These are phyloP conservation scores for Fistulina hepatica DNA, from an alignment of 1,284 basidiomycete genomes.

Conservation along the genomic window DNA sequence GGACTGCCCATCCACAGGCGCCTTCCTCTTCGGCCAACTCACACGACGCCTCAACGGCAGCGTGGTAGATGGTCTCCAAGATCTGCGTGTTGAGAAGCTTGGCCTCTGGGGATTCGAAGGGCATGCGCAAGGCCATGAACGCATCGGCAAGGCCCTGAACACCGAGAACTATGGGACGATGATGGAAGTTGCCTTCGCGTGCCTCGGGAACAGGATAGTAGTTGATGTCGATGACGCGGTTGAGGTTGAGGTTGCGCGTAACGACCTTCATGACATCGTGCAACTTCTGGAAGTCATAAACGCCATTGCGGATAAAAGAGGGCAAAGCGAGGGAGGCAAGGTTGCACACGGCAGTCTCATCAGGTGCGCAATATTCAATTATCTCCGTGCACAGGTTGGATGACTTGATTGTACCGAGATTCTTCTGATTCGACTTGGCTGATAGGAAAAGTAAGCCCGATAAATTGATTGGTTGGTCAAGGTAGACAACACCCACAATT, in stretches of 20 bases:
- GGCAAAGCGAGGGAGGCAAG: constrained; percentile 96
- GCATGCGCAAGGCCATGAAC: constrained; percentile 95
- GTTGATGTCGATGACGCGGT: constrained; percentile 90
- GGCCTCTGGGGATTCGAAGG: constrained; percentile 88
- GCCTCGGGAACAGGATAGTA: constrained; percentile 92
- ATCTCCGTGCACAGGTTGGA: constrained; percentile 99
- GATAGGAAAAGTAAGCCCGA: constrained; percentile 10
- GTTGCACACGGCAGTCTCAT: constrained; percentile 99
- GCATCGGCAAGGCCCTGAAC: constrained; percentile 98
- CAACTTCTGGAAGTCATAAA: constrained; percentile 90
- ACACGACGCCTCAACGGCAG: constrained; percentile 82
- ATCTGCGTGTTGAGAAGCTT: constrained; percentile 90
- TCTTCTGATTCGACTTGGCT: constrained; percentile 98
- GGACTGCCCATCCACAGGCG: constrained; percentile 86
- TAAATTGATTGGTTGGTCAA: not conserved
- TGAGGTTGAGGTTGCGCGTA: constrained; percentile 87
- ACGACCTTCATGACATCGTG: constrained; percentile 93
- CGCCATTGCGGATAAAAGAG: constrained; percentile 64
- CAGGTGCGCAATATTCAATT: constrained; percentile 95
- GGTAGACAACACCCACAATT: constrained; percentile 52
- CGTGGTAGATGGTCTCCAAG: constrained; percentile 99
- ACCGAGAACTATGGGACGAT: constrained; percentile 96
- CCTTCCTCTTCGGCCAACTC: constrained; percentile 82
- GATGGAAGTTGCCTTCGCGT: constrained; percentile 89
- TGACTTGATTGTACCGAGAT: constrained; percentile 98